Conservation (phyloP, 2,329 filamentous ascomycete genomes). For the Herpotrichia juniperi region DNA sequence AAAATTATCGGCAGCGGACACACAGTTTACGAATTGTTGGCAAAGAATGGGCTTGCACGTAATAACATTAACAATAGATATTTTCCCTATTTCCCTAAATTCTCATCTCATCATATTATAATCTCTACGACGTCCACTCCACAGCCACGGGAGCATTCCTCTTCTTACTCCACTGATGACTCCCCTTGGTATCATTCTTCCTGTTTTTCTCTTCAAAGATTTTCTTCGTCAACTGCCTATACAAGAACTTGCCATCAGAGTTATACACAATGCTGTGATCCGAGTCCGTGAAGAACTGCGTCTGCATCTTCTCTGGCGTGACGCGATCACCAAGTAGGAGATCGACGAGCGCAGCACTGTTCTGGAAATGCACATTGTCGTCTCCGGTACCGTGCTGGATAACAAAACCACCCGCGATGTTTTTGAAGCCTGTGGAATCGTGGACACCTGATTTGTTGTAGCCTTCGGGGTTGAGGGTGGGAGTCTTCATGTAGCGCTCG, state of each 20-base stretch:
- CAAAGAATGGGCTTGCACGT: too few species aligned
- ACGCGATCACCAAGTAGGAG: slow-evolving; percentile 65
- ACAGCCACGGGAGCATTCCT: slow-evolving; percentile 14
- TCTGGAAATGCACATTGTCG: slow-evolving; percentile 76
- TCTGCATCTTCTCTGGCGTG: slow-evolving; percentile 65
- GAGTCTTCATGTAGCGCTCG: slow-evolving; percentile 74
- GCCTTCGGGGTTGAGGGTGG: slow-evolving; percentile 61
- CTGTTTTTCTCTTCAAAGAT: slow-evolving; percentile 68
- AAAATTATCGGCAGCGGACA: too few species aligned
- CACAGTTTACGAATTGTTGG: too few species aligned
- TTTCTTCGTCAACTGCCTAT: slow-evolving; percentile 66
- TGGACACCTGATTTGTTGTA: slow-evolving; percentile 68
- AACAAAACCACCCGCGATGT: slow-evolving; percentile 64
- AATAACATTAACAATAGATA: too few species aligned
- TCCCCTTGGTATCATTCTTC: slow-evolving; percentile 38
- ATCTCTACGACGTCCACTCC: neutral
- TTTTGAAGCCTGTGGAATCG: slow-evolving; percentile 65
- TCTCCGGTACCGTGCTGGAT: slow-evolving; percentile 72
- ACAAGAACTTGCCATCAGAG: slow-evolving; percentile 61
- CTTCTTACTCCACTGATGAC: slow-evolving; percentile 57
- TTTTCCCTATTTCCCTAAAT: neutral
- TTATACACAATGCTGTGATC: slow-evolving; percentile 68
- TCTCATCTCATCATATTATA: neutral
- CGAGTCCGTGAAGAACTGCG: slow-evolving; percentile 69
- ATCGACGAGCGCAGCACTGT: slow-evolving; percentile 67